These are phyloP conservation scores for Shiraia sp. DNA, from an alignment of 2,329 filamentous ascomycete genomes.

Conservation along the genomic window DNA sequence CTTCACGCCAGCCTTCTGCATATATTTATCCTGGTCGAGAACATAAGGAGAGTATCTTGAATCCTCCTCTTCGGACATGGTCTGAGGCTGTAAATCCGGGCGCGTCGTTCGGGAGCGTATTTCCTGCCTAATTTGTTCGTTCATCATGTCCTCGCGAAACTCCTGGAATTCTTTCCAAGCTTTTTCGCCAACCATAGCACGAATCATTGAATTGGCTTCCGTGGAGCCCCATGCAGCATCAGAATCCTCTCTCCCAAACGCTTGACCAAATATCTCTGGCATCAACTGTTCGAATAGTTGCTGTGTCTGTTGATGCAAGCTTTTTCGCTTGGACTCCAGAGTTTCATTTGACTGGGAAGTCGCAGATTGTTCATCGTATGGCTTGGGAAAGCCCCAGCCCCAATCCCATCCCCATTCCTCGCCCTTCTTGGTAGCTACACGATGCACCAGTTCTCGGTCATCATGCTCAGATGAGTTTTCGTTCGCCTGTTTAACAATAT, in stretches of 20 bases:
- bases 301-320: background rate
- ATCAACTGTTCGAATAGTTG: constrained; percentile 5
- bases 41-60: constrained; percentile 57
- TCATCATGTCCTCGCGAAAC: background rate
- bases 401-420: constrained; percentile 42
- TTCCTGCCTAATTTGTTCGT: constrained; percentile 2
- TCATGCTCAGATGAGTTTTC: constrained; percentile 3
- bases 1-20: constrained; percentile 43
- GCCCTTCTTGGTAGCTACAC: constrained; percentile 34
- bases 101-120: constrained; percentile 10
- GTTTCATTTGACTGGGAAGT: background rate
- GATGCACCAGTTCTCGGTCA: constrained; percentile 29
- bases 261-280: constrained; percentile 8
- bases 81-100: too few relatives aligned
- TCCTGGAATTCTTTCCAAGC: background rate
- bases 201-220: background rate
- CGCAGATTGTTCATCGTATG: constrained; percentile 23
- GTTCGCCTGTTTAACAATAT: constrained; percentile 22
- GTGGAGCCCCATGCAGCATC: background rate
- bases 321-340: constrained; percentile 1
- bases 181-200: background rate
- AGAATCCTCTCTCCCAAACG: constrained; percentile 7
- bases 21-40: constrained; percentile 52
- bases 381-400: constrained; percentile 38
- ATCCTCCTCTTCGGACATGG: constrained; percentile 8